Percentiles rank a stretch among this genome's conserved stretches.
phyloP scores from a whole-genome alignment of 1,284 basidiomycete genomes.

The Chondrostereum purpureum region DNA sequence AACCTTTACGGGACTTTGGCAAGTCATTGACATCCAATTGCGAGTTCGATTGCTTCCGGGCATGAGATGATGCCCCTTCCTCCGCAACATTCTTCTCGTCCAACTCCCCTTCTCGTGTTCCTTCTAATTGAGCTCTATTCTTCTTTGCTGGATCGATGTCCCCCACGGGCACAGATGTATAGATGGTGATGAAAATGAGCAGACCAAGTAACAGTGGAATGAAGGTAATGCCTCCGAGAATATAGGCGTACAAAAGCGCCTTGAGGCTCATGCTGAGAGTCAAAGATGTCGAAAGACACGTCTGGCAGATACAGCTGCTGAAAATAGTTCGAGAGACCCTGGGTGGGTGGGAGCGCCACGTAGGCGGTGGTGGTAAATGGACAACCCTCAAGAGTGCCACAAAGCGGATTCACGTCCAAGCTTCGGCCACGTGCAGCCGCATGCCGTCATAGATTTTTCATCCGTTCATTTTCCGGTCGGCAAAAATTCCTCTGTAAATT shows the following conservation, averaged over 20 bases:
- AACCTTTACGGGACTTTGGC: constrained; percentile 68
- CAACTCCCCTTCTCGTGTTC: constrained; percentile 21
- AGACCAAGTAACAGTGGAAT: constrained; percentile 64
- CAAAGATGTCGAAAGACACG: constrained; percentile 3
- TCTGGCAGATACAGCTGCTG: too few species aligned
- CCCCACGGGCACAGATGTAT: constrained; percentile 74
- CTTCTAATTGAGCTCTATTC: constrained; percentile 1
- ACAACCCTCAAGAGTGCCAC: too few species aligned
- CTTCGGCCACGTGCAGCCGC: too few species aligned
- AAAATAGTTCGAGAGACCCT: too few species aligned
- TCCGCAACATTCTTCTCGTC: constrained; percentile 22
- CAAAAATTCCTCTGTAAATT: too few species aligned
- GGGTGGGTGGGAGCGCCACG: not conserved
- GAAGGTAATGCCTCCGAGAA: constrained; percentile 84
- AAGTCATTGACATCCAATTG: constrained; percentile 41
- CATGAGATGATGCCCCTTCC: constrained; percentile 16
- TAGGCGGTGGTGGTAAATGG: too few species aligned
- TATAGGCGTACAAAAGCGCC: constrained; percentile 71
- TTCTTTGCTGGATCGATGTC: constrained; percentile 43
- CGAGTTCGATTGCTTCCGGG: constrained; percentile 15
- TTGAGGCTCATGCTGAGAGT: constrained; percentile 49
- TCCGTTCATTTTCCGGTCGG: too few species aligned
- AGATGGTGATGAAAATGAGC: constrained; percentile 55
- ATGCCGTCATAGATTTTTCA: too few species aligned
- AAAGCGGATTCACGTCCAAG: too few species aligned